A percentile compares a stretch with the other conserved stretches of the same genome.
Conservation (phyloP, 2,329 filamentous ascomycete genomes). For the Falciphora oryzae region DNA sequence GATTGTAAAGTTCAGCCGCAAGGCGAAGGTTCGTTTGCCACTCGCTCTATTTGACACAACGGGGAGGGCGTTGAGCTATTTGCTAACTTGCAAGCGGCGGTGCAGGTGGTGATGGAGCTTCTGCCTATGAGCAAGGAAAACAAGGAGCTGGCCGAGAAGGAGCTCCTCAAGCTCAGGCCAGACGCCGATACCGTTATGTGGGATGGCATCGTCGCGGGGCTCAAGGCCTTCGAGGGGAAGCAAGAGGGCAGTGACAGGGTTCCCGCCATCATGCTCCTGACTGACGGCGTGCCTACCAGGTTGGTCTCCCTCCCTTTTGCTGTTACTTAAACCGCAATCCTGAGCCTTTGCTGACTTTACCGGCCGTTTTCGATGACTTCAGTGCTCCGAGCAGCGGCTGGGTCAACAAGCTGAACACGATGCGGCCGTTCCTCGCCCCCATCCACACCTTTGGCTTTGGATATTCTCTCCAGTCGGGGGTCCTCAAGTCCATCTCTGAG, state of each 20-base stretch:
- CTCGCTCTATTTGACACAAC: constrained; percentile 48
- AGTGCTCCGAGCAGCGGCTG: constrained; percentile 45
- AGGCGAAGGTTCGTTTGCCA: constrained; percentile 31
- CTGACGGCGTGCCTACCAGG: constrained; percentile 49
- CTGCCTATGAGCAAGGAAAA: background rate
- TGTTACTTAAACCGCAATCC: background rate
- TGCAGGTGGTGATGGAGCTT: background rate
- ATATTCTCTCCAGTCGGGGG: constrained; percentile 40
- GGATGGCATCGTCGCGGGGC: constrained; percentile 47
- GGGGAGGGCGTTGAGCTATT: constrained; percentile 4
- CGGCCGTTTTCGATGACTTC: too few species aligned
- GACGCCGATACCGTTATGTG: constrained; percentile 48
- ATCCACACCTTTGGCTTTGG: constrained; percentile 53
- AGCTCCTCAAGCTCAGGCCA: constrained; percentile 36
- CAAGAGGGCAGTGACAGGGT: constrained; percentile 30
- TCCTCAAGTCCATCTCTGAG: constrained; percentile 56
- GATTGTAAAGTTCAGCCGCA: constrained; percentile 48
- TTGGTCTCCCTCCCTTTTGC: constrained; percentile 22
- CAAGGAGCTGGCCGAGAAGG: constrained; percentile 22
- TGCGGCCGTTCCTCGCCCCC: constrained; percentile 34
- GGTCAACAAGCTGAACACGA: constrained; percentile 43
- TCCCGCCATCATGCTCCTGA: constrained; percentile 47
- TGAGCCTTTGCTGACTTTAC: background rate
- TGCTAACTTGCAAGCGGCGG: background rate
- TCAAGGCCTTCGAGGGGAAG: constrained; percentile 37